Percentiles rank a stretch among this genome's conserved stretches.
Evolutionary conservation across 345 rosid genomes (phyloP).

Genomic region (Citrus sp.): DNA sequence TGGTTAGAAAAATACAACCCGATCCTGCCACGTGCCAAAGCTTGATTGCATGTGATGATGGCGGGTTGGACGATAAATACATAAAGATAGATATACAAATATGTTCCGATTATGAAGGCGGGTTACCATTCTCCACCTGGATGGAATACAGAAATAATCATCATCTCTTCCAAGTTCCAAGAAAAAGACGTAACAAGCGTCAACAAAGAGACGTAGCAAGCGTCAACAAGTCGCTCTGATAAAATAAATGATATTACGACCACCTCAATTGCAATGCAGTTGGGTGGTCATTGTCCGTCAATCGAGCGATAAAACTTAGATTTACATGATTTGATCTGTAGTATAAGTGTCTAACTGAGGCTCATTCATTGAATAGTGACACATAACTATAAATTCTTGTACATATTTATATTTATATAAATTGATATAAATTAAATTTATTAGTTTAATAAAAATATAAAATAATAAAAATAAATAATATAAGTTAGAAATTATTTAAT

Average conservation of each 20-base stretch:
- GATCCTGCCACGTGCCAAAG: neutral
- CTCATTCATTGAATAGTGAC: too few species aligned
- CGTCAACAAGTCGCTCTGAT: too few species aligned
- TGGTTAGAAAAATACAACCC: neutral
- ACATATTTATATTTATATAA: rapidly evolving
- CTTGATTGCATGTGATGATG: neutral
- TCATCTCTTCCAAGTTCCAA: neutral
- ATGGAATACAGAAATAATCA: neutral
- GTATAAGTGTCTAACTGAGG: too few species aligned
- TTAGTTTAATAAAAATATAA: too few species aligned
- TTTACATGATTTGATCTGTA: too few species aligned
- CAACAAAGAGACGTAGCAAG: neutral
- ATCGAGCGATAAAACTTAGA: too few species aligned
- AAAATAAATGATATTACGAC: neutral
- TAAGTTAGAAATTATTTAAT: too few species aligned
- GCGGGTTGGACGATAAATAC: neutral
- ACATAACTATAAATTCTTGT: rapidly evolving
- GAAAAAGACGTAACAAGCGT: neutral
- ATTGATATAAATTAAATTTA: too few species aligned
- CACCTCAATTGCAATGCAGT: neutral
- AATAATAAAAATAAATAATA: too few species aligned
- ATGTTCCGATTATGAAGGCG: too few species aligned
- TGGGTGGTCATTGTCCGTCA: neutral
- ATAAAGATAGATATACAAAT: neutral
- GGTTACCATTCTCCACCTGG: too few species aligned